phyloP scores from a whole-genome alignment of 2,329 filamentous ascomycete genomes.

The Clonostachys chloroleuca region DNA sequence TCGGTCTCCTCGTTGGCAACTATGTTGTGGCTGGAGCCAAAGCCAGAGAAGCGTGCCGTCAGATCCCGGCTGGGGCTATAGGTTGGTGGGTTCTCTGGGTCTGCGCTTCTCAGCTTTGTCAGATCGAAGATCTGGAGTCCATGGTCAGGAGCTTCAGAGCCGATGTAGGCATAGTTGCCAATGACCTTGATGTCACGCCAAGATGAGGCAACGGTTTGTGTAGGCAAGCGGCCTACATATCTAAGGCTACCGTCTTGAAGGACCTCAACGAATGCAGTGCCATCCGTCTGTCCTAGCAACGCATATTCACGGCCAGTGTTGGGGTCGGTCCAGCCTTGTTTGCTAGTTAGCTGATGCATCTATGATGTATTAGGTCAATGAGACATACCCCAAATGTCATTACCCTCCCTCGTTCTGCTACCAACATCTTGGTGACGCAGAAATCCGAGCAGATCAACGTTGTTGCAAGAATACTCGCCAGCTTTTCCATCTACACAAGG shows the following conservation, averaged over 20 bases:
- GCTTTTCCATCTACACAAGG: constrained; percentile 21
- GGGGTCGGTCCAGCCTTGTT: constrained; percentile 5
- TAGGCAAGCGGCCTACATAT: constrained; percentile 38
- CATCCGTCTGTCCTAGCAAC: constrained; percentile 38
- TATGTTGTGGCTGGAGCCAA: constrained; percentile 36
- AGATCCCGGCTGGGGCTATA: constrained; percentile 23
- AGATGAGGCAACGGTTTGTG: constrained; percentile 23
- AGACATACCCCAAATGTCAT: constrained; percentile 21
- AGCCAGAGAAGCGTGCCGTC: constrained; percentile 21
- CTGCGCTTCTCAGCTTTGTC: constrained; percentile 41
- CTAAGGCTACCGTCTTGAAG: constrained; percentile 30
- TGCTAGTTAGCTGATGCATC: neutral
- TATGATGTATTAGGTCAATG: neutral
- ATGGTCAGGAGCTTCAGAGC: constrained; percentile 38
- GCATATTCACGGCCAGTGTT: constrained; percentile 37
- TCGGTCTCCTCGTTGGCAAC: constrained; percentile 41
- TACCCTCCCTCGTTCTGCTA: constrained; percentile 23
- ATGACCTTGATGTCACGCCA: constrained; percentile 37
- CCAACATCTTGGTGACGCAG: constrained; percentile 28
- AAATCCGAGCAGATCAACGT: constrained; percentile 29
- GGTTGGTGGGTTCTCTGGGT: constrained; percentile 24
- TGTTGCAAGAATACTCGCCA: constrained; percentile 24
- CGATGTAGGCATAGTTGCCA: constrained; percentile 26
- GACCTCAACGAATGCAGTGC: constrained; percentile 41
- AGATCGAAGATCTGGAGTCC: constrained; percentile 62